A percentile compares a stretch with the other conserved stretches of the same genome.
Conservation (phyloP, 140 eudicot genomes). For the Senecio squalidus region DNA sequence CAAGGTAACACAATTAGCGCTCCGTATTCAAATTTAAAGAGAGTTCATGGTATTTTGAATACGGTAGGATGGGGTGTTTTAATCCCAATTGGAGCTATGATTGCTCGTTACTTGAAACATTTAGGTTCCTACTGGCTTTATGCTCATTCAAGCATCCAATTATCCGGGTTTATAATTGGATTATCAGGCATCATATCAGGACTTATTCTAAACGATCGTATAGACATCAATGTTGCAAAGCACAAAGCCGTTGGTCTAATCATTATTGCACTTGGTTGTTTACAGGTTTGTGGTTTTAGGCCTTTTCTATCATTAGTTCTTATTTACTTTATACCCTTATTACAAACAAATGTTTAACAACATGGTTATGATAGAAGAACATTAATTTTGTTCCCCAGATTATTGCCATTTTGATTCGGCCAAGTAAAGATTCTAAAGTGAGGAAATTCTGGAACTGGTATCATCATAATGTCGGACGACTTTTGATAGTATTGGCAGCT, state of each 20-base stretch:
- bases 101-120: conserved; percentile 61
- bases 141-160: conserved; percentile 50
- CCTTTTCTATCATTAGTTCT: conserved; percentile 19
- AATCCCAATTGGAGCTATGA: conserved; percentile 66
- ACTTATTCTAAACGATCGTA: conserved; percentile 40
- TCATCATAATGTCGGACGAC: conserved; percentile 61
- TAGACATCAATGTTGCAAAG: conserved; percentile 31
- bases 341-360: background rate
- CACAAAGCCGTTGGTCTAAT: conserved; percentile 69
- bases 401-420: conserved; percentile 58
- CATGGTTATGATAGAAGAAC: too few relatives aligned
- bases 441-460: conserved; percentile 88
- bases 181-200: conserved; percentile 58
- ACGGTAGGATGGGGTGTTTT: conserved; percentile 84
- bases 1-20: conserved; percentile 33
- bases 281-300: conserved; percentile 68
- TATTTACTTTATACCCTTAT: background rate
- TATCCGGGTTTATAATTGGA: conserved; percentile 48
- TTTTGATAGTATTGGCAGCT: conserved; percentile 55
- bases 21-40: conserved; percentile 43
- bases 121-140: conserved; percentile 58
- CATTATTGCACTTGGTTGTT: conserved; percentile 58
- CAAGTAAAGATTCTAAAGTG: conserved; percentile 47
- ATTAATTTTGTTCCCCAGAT: conserved; percentile 31
- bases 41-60: conserved; percentile 69